phyloP scores from a whole-genome alignment of 2,329 filamentous ascomycete species.

The Epicoccum sorghinum region DNA sequence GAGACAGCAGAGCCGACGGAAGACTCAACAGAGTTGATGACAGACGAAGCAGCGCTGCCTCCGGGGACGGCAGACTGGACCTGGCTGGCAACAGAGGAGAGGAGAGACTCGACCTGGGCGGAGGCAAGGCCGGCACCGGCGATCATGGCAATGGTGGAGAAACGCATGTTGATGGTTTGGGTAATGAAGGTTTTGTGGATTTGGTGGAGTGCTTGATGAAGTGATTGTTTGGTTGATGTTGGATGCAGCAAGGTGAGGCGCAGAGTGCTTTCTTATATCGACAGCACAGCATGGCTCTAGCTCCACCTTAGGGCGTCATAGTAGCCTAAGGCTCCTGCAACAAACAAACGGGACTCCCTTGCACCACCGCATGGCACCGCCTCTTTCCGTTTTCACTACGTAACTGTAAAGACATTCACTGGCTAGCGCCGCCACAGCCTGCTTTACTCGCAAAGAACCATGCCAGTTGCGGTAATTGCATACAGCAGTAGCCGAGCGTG shows the following conservation, averaged over 20 bases:
- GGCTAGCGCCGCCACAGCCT: constrained; percentile 32
- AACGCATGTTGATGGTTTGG: constrained; percentile 42
- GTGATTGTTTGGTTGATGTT: constrained; percentile 21
- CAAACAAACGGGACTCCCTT: constrained; percentile 32
- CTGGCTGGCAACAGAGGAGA: constrained; percentile 27
- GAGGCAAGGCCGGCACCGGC: constrained; percentile 37
- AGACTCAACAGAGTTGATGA: constrained; percentile 7
- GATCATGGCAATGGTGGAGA: constrained; percentile 40
- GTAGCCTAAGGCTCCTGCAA: constrained; percentile 24
- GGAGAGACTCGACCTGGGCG: constrained; percentile 37
- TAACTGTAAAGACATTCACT: constrained; percentile 25
- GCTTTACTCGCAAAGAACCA: constrained; percentile 8
- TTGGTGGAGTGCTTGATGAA: constrained; percentile 11
- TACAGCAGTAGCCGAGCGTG: background rate
- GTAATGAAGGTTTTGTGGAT: constrained; percentile 1
- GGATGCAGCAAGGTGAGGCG: constrained; percentile 20
- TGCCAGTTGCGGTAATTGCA: constrained; percentile 23
- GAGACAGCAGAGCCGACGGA: constrained; percentile 16
- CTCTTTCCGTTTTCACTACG: constrained; percentile 29
- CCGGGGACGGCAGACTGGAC: constrained; percentile 3
- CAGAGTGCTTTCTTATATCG: constrained; percentile 26
- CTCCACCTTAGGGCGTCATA: constrained; percentile 21
- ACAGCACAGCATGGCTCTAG: constrained; percentile 18
- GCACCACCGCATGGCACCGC: constrained; percentile 30
- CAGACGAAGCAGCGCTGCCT: constrained; percentile 16